These are phyloP conservation scores for Boechera retrofracta DNA, from an alignment of 345 rosid genomes.

Conservation along the genomic window DNA sequence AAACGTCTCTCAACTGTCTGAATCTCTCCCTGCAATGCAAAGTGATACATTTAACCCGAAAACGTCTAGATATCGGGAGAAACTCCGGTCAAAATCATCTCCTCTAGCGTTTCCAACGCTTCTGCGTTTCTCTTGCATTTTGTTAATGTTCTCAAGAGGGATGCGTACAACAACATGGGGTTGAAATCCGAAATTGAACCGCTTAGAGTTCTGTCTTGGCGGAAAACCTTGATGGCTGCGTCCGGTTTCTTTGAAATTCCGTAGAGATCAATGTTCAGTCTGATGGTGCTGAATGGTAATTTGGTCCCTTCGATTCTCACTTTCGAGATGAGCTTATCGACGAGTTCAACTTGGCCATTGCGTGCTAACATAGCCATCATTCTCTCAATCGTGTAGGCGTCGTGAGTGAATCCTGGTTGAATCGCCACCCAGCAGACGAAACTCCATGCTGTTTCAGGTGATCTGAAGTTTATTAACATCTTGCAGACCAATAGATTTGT, in stretches of 20 bases:
- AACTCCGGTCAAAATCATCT: constrained; percentile 40
- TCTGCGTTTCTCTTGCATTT: no score
- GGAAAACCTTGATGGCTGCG: constrained; percentile 70
- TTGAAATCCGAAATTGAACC: no score
- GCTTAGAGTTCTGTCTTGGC: no score
- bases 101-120: no score
- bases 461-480: constrained; percentile 73
- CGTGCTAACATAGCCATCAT: constrained; percentile 79
- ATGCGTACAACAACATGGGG: no score
- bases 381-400: constrained; percentile 73
- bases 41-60: constrained; percentile 82
- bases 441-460: constrained; percentile 78
- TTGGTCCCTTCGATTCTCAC: constrained; percentile 66
- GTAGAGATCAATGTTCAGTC: constrained; percentile 74
- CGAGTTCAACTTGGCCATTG: constrained; percentile 69
- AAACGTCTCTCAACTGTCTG: constrained; percentile 74
- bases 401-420: constrained; percentile 89
- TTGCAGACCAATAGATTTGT: constrained; percentile 82
- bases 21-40: constrained; percentile 74
- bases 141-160: no score
- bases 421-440: constrained; percentile 91
- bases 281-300: constrained; percentile 81
- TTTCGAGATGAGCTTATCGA: constrained; percentile 69
- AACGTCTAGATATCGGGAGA: constrained; percentile 83
- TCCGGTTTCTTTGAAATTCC: constrained; percentile 87